phyloP scores from a whole-genome alignment of 1,284 basidiomycete genomes.

The Pseudozyma thailandica region DNA sequence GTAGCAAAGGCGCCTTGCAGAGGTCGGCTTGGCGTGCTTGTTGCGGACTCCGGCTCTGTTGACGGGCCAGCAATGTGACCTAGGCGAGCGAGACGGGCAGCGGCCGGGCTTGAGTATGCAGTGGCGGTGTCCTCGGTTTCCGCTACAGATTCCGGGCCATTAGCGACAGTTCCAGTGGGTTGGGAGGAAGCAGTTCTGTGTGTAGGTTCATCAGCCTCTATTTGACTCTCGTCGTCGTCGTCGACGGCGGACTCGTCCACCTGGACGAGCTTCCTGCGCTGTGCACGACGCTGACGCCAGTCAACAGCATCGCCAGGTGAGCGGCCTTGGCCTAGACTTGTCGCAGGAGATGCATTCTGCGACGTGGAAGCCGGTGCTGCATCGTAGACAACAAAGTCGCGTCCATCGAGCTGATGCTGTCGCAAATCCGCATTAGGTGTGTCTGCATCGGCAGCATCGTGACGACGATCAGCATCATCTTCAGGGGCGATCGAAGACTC shows the following conservation, averaged over 20 bases:
- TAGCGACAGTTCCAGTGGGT: slow-evolving; percentile 12
- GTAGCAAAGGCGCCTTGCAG: slow-evolving; percentile 20
- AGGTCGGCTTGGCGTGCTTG: slow-evolving; percentile 33
- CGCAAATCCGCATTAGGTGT: neutral
- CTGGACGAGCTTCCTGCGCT: slow-evolving; percentile 33
- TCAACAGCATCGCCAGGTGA: slow-evolving; percentile 12
- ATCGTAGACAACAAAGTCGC: slow-evolving; percentile 41
- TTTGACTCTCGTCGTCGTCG: slow-evolving; percentile 31
- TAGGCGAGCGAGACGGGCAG: slow-evolving; percentile 42
- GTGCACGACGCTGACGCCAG: slow-evolving; percentile 32
- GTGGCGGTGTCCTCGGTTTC: slow-evolving; percentile 39
- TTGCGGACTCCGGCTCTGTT: slow-evolving; percentile 9
- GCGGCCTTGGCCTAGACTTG: neutral
- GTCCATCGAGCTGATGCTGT: slow-evolving; percentile 8
- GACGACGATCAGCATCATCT: slow-evolving; percentile 10
- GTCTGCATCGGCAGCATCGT: neutral
- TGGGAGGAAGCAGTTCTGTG: slow-evolving; percentile 4
- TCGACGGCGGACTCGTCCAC: slow-evolving; percentile 37
- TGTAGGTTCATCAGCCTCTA: slow-evolving; percentile 2
- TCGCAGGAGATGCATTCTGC: slow-evolving; percentile 5
- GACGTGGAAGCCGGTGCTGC: slow-evolving; percentile 13
- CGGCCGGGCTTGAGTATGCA: slow-evolving; percentile 48
- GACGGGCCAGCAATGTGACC: slow-evolving; percentile 5
- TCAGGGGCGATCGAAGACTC: slow-evolving; percentile 45
- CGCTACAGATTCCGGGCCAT: slow-evolving; percentile 8